Evolutionary conservation across 306 rosid species (phyloP), one percentile per base, ranked within the genome.

Genomic region (Prinsepia uniflora): DNA sequence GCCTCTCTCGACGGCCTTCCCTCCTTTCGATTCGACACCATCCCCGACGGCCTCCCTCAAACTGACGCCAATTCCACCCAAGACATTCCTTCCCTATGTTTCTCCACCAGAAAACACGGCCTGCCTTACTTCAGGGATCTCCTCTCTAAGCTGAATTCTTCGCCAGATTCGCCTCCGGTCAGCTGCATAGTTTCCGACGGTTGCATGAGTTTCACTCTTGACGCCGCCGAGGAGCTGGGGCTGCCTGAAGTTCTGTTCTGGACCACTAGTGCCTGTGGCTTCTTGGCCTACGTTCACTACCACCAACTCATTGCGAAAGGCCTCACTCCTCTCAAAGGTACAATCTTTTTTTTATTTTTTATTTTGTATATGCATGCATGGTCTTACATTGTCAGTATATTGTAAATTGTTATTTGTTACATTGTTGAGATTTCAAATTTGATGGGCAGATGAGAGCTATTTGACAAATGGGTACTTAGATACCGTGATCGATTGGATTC

Each of bases 261-360:
- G 67, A 79, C 88, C 0, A 54, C 86, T 0, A 81, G 88, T 76
- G 84, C 45, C 24, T 81, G 84, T 58, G 82, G 84, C 6, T 65
- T 79, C 60, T 22, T 84, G 50, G 84, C 83, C 0, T 84, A 81
- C 66, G 55, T 73, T 7, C 72, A 79, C 50, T 79, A 47, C 43
- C 67, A 70, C 4, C 73, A 53, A 70, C 82, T 84, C 62, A 4
- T 52, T 22, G 81, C 76, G 64, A 79, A 75, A 53, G 84, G 78
- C 2, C 67, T 53, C 6, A 75, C 73, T 48, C 86, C 86, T 34
- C 46, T 84, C 14, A 81, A 76, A 81, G 86, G 84, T 84, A 65
- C 4, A 0, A 17, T 56, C 22, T 56, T 3, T 11, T 22, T 56
- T n/a, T 56, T 6, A 24, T 11, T 57, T 57, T 30, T 57, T 30